Evolutionary conservation across 352 stramenopile species (phyloP).

Genomic region (Aphanomyces stellatus): DNA sequence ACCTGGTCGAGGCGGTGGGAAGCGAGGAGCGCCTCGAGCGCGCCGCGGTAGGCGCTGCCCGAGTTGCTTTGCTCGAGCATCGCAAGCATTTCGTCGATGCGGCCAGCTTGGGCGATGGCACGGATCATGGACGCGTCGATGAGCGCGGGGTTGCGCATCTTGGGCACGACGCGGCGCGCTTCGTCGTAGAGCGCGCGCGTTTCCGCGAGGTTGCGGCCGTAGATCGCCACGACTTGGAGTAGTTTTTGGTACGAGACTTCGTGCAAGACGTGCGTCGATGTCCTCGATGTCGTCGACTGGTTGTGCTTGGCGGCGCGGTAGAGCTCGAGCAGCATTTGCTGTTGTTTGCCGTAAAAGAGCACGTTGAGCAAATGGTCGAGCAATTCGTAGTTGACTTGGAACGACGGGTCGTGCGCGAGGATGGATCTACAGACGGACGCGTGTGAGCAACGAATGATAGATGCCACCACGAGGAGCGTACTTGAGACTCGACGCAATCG

Average conservation of each 20-base stretch:
- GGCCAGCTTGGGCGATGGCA: not conserved
- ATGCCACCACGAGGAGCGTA: not conserved
- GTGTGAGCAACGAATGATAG: not conserved
- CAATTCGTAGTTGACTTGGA: not conserved
- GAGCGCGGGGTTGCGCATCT: not conserved
- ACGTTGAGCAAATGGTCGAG: not conserved
- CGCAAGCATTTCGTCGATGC: not conserved
- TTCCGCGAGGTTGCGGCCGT: slow-evolving; percentile 34
- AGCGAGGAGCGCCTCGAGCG: not conserved
- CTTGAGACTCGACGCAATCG: not conserved
- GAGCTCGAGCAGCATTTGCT: not conserved
- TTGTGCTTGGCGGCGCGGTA: not conserved
- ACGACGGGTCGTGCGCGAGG: not conserved
- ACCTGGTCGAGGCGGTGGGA: not conserved
- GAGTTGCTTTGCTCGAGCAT: not conserved
- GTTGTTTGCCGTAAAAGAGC: slow-evolving; percentile 2
- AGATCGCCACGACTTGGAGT: not conserved
- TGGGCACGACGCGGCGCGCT: not conserved
- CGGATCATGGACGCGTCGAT: not conserved
- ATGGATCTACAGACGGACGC: not conserved
- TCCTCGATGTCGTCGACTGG: not conserved
- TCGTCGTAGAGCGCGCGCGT: slow-evolving; percentile 41
- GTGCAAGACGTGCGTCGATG: not conserved
- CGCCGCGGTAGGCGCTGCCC: not conserved
- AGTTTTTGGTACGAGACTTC: slow-evolving; percentile 6